A percentile compares a stretch with the other conserved stretches of the same genome.
Conservation (phyloP, 441 rosid genomes). For the Raphanus hybrid region DNA sequence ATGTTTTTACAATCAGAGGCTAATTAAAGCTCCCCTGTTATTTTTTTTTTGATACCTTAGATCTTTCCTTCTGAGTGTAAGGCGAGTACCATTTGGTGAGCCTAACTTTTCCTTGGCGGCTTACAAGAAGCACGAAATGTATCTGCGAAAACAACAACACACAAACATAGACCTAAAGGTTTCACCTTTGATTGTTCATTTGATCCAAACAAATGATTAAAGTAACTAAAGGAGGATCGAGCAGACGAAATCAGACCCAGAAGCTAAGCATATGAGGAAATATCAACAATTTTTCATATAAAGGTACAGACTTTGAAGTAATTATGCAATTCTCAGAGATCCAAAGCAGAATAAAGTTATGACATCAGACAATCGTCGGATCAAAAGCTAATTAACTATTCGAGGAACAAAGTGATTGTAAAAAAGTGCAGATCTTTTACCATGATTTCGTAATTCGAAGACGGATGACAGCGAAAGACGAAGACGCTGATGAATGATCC, state of each 20-base stretch:
- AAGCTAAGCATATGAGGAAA: not conserved
- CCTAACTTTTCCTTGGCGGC: constrained; percentile 72
- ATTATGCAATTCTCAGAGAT: not conserved
- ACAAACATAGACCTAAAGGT: not conserved
- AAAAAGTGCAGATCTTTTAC: not conserved
- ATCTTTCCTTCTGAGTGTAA: constrained; percentile 63
- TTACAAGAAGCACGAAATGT: constrained; percentile 65
- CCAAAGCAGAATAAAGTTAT: not conserved
- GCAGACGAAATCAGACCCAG: constrained; percentile 16
- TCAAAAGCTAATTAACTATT: not conserved
- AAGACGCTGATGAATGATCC: constrained; percentile 16
- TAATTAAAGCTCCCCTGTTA: not conserved
- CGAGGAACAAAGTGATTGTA: not conserved
- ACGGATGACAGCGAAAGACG: constrained; percentile 2
- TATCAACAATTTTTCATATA: not conserved
- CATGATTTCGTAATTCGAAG: constrained; percentile 20
- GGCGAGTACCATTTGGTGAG: constrained; percentile 73
- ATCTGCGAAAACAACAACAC: constrained; percentile 43
- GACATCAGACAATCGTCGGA: not conserved
- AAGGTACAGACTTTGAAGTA: constrained; percentile 16
- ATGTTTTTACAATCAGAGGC: not conserved
- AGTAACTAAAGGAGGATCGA: not conserved
- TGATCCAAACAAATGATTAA: not conserved
- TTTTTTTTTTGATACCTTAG: constrained; percentile 41
- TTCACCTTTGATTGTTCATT: constrained; percentile 2